Evolutionary conservation across 2,329 filamentous ascomycete genomes (phyloP).

Genomic region (Trichoderma simmonsii): DNA sequence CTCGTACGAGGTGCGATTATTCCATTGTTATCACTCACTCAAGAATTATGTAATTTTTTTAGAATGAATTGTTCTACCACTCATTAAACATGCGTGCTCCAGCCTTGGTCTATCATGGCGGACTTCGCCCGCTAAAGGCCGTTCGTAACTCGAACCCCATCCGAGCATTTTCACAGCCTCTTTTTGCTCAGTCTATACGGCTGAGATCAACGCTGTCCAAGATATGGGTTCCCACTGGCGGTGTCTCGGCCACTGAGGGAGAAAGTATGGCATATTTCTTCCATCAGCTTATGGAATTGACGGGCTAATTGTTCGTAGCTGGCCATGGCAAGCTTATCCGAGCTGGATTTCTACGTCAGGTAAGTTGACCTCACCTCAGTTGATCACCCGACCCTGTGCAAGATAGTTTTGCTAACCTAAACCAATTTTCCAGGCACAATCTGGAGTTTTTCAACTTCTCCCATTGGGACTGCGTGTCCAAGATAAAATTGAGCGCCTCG

Average conservation of each 20-base stretch:
- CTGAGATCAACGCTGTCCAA: conserved; percentile 54
- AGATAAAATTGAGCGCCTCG: conserved; percentile 77
- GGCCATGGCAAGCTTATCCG: conserved; percentile 65
- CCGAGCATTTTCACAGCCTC: conserved; percentile 25
- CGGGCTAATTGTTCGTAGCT: conserved; percentile 42
- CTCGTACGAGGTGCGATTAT: not conserved
- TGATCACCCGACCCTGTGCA: not conserved
- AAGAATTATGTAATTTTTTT: not conserved
- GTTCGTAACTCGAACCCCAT: conserved; percentile 12
- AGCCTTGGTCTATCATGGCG: conserved; percentile 20
- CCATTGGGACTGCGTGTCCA: conserved; percentile 85
- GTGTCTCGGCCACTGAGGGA: conserved; percentile 56
- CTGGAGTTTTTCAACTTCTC: conserved; percentile 88
- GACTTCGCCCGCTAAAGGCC: conserved; percentile 16
- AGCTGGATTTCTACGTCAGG: conserved; percentile 72
- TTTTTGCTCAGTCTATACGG: conserved; percentile 34
- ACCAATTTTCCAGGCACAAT: conserved; percentile 58
- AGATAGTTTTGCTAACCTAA: not conserved
- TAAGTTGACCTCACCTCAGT: conserved; percentile 32
- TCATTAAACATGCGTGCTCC: conserved; percentile 21
- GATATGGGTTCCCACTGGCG: conserved; percentile 76
- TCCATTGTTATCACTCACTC: not conserved
- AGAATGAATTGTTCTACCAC: not conserved
- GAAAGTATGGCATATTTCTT: conserved; percentile 42
- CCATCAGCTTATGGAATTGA: not conserved